A percentile compares a stretch with the other conserved stretches of the same genome.
Evolutionary conservation across 805 yeast species (phyloP).

Genomic region (Kuraishia ogatae): DNA sequence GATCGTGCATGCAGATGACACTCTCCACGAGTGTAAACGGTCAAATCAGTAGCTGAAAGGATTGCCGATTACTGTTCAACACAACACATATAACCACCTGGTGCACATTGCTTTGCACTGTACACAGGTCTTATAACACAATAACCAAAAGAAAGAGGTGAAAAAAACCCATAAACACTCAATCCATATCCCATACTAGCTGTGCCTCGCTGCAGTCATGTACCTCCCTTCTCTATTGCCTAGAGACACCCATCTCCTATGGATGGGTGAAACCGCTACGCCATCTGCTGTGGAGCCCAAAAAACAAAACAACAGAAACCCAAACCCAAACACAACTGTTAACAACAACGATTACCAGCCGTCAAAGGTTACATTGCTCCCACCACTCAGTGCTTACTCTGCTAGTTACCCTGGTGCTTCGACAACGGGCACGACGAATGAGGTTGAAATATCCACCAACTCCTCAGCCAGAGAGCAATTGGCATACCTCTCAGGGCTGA

Average conservation of each 20-base stretch:
- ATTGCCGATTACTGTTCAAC: too few species aligned
- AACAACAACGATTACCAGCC: neutral
- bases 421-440: neutral
- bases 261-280: constrained; percentile 18
- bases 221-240: constrained; percentile 39
- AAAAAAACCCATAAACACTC: too few species aligned
- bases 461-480: constrained; percentile 4
- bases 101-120: too few species aligned
- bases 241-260: constrained; percentile 34
- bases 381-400: neutral
- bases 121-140: too few species aligned
- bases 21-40: neutral
- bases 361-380: neutral
- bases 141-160: too few species aligned
- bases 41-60: neutral
- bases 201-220: constrained; percentile 21
- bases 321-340: constrained; percentile 6
- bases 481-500: constrained; percentile 21
- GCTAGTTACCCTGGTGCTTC: neutral
- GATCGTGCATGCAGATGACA: constrained; percentile 1
- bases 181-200: too few species aligned
- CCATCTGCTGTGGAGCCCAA: constrained; percentile 1
- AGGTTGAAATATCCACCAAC: constrained; percentile 3
- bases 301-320: constrained; percentile 13
- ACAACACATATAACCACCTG: neutral